phyloP scores from a whole-genome alignment of 495 filamentous ascomycete genomes.

The Choiromyces venosus region DNA sequence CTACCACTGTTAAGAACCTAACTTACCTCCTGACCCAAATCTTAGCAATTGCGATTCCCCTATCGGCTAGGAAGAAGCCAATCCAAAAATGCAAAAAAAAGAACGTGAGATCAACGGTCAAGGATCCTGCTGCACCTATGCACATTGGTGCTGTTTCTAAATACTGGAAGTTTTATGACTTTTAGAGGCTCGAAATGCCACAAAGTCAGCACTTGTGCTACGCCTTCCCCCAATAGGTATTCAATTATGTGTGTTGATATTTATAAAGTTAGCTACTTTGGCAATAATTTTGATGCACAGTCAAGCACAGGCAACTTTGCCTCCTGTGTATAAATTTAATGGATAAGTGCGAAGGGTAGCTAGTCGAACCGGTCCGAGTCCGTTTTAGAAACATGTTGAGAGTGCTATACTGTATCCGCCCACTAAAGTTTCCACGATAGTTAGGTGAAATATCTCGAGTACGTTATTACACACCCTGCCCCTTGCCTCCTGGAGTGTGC shows the following conservation, averaged over 20 bases:
- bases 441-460: neutral
- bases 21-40: neutral
- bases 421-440: neutral
- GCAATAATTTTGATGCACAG: too few species aligned
- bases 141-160: neutral
- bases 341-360: neutral
- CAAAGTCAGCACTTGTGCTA: neutral
- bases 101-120: neutral
- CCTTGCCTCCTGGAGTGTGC: neutral
- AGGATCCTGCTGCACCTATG: neutral
- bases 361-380: neutral
- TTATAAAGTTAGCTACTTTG: neutral
- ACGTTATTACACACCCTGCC: neutral
- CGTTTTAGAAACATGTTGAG: neutral
- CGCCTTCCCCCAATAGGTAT: neutral
- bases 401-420: neutral
- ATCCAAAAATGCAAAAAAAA: neutral
- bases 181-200: neutral
- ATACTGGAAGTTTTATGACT: neutral
- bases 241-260: neutral
- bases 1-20: neutral
- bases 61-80: neutral
- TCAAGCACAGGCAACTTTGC: neutral
- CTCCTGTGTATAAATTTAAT: neutral
- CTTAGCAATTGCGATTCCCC: neutral